phyloP scores from a whole-genome alignment of 2,329 filamentous ascomycete genomes.

The Calonectria pteridis region DNA sequence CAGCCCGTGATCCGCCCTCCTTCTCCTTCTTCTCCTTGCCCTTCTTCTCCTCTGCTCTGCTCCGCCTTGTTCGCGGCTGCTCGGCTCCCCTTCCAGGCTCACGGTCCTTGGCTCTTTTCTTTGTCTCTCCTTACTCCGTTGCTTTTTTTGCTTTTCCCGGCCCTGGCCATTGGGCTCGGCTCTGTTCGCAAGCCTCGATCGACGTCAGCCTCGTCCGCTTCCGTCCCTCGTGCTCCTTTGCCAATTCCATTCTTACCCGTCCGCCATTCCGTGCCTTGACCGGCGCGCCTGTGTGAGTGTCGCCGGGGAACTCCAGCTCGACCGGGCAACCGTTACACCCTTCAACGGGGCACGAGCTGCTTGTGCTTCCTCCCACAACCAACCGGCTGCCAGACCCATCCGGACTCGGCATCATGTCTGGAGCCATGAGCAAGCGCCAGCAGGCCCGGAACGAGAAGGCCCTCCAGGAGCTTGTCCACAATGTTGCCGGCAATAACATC shows the following conservation, averaged over 20 bases:
- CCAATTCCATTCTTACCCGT: slow-evolving; percentile 24
- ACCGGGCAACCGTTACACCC: slow-evolving; percentile 34
- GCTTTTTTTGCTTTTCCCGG: slow-evolving; percentile 34
- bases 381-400: slow-evolving; percentile 8
- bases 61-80: slow-evolving; percentile 31
- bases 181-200: slow-evolving; percentile 21
- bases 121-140: slow-evolving; percentile 36
- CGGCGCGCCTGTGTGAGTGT: slow-evolving; percentile 24
- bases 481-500: slow-evolving; percentile 86
- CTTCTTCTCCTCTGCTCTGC: slow-evolving; percentile 12
- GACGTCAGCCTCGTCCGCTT: slow-evolving; percentile 26
- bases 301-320: slow-evolving; percentile 31
- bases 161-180: slow-evolving; percentile 21
- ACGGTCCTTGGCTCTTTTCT: slow-evolving; percentile 26
- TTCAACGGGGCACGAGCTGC: slow-evolving; percentile 22
- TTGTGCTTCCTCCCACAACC: slow-evolving; percentile 17
- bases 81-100: slow-evolving; percentile 18
- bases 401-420: slow-evolving; percentile 69
- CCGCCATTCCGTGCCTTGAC: slow-evolving; percentile 18
- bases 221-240: slow-evolving; percentile 31
- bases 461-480: slow-evolving; percentile 89
- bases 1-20: slow-evolving; percentile 16
- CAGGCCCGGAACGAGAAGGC: slow-evolving; percentile 96
- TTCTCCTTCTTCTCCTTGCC: neutral
- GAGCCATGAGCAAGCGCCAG: slow-evolving; percentile 90